A percentile compares a stretch with the other conserved stretches of the same genome.
phyloP scores from a whole-genome alignment of 108 stramenopile species.

The Skeletonema costatum region DNA sequence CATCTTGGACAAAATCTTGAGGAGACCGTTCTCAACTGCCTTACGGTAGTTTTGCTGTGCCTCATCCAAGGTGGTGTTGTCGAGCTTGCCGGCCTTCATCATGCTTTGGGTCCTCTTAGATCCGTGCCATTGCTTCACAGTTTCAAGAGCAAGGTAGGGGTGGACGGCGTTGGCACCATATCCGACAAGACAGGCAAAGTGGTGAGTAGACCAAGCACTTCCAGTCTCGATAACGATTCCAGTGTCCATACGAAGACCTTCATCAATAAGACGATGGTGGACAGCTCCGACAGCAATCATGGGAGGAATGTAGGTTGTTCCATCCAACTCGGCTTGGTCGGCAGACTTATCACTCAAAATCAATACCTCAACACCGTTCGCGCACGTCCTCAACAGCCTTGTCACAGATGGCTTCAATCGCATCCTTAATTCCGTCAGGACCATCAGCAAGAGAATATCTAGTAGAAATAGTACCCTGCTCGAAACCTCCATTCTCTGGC shows the following conservation, averaged over 20 bases:
- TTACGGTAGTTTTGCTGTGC: constrained; percentile 92
- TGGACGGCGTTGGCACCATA: constrained; percentile 96
- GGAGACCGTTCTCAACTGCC: constrained; percentile 89
- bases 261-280: constrained; percentile 93
- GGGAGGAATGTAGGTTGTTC: constrained; percentile 89
- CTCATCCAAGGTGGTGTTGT: constrained; percentile 64
- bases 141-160: constrained; percentile 95
- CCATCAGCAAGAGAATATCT: constrained; percentile 82
- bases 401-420: constrained; percentile 85
- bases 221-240: constrained; percentile 94
- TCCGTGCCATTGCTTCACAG: constrained; percentile 90
- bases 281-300: constrained; percentile 95
- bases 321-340: constrained; percentile 61
- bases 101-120: constrained; percentile 77
- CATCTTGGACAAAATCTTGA: constrained; percentile 96
- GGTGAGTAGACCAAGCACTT: constrained; percentile 93
- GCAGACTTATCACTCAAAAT: constrained; percentile 89
- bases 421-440: constrained; percentile 81
- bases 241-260: constrained; percentile 91
- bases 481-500: constrained; percentile 81
- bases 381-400: constrained; percentile 82
- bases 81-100: constrained; percentile 89
- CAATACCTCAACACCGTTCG: constrained; percentile 87
- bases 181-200: constrained; percentile 93
- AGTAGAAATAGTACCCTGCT: constrained; percentile 78